Evolutionary conservation across 768 basidiomycete species (phyloP), one percentile per base, ranked within the genome.

Genomic region (Lactarius tabidus): DNA sequence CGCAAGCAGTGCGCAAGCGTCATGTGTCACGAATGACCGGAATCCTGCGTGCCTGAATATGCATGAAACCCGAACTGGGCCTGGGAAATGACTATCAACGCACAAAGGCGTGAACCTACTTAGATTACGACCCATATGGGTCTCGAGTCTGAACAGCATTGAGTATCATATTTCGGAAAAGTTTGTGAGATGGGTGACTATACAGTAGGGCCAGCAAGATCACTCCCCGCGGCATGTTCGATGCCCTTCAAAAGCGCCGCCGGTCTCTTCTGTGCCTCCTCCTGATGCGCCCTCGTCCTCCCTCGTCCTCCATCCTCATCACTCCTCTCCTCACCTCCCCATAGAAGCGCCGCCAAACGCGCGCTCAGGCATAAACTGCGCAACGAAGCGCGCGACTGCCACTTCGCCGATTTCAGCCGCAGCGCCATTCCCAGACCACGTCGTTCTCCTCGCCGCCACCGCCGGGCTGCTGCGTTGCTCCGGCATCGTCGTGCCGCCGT

Each of bases 361-460:
- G 17, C 72, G 71, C 51, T 77, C 81, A 38, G 84, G 80, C 89
- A 93, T 92, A 70, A 95, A 90, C 70, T 91, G 86, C 2, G 86
- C 86, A 2, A 96, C 80, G 71, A 96, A 96, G 62, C 76, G 77
- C 1, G 86, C 90, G 10, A 95, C 78, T 14, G 80, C 86, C 64
- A 80, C 76, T 75, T 98, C 95, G 1, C 91, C 89, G 5, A 97
- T 84, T 75, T 98, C 95, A 36, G 84, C 84, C 43, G 88, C 95
- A 98, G 18, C 85, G 83, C 93, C 91, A 93, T 71, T 93, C 91
- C 66, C 79, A 84, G 18, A 77, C 75, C 17, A 75, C 74, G 18
- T 79, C 81, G 8, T 76, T 75, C 23, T 76, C 75, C 39, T 77
- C 78, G 26, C 68, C 72, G 10, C 63, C 75, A 29, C 14, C 53